A percentile compares a stretch with the other conserved stretches of the same genome.
phyloP scores from a whole-genome alignment of 2,329 filamentous ascomycete species.

The Aspergillus latus region DNA sequence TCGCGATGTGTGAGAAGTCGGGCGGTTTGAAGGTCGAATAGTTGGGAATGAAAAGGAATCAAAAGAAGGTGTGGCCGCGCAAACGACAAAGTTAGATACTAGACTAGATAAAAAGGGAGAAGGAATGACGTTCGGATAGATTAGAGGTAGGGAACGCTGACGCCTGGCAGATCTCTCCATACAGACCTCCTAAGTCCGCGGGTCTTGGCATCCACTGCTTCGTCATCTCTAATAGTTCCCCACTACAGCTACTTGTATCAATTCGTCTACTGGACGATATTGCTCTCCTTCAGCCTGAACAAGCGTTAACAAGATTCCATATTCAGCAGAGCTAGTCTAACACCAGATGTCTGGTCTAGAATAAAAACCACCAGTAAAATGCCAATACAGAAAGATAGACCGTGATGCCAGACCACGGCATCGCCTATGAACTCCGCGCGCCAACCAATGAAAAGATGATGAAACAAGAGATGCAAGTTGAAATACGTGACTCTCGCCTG shows the following conservation, averaged over 20 bases:
- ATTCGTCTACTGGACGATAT: too few relatives aligned
- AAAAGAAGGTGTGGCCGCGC: slow-evolving; percentile 13
- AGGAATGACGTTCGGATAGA: slow-evolving; percentile 34
- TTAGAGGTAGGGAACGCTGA: slow-evolving; percentile 29
- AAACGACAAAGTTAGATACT: slow-evolving; percentile 17
- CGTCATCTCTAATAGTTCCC: slow-evolving; percentile 11
- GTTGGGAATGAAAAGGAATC: not conserved
- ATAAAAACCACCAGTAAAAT: not conserved
- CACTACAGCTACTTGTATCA: not conserved
- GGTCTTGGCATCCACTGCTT: slow-evolving; percentile 33
- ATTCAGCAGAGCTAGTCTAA: not conserved
- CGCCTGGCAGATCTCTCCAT: slow-evolving; percentile 27
- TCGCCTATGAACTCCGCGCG: not conserved
- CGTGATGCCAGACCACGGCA: not conserved
- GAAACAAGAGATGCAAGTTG: not conserved
- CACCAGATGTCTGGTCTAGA: not conserved
- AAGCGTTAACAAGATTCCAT: not conserved
- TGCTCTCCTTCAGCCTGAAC: too few relatives aligned
- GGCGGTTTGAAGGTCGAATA: not conserved
- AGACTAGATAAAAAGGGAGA: slow-evolving; percentile 5
- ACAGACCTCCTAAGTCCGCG: not conserved
- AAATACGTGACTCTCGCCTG: not conserved
- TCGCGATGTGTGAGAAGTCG: slow-evolving; percentile 1
- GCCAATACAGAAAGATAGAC: not conserved
- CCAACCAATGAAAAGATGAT: not conserved